Percentiles rank a stretch among this genome's conserved stretches.
Evolutionary conservation across 75 land plant species (phyloP).

Genomic region (Adiantum capillusveneris): DNA sequence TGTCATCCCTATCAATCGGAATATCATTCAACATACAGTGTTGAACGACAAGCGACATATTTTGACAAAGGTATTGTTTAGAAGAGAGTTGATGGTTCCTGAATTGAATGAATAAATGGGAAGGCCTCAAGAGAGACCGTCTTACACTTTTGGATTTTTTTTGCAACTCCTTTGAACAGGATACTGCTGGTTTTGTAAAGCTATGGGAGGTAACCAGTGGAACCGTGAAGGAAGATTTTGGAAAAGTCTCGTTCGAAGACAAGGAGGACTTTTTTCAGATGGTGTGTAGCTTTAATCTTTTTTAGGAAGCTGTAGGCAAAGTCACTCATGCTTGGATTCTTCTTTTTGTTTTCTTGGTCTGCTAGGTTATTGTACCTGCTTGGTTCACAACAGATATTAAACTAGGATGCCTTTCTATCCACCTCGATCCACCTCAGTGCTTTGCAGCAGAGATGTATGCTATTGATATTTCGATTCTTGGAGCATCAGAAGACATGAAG

Average conservation of each 20-base stretch:
- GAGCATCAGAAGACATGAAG: slow-evolving; percentile 86
- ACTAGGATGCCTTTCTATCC: slow-evolving; percentile 82
- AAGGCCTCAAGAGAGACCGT: too few relatives aligned
- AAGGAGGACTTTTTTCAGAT: slow-evolving; percentile 91
- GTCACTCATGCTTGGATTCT: too few relatives aligned
- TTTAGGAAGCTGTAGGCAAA: too few relatives aligned
- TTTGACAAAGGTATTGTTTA: slow-evolving; percentile 92
- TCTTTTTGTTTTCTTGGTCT: too few relatives aligned
- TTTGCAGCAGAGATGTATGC: slow-evolving; percentile 98
- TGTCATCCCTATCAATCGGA: slow-evolving; percentile 67
- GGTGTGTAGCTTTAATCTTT: slow-evolving; percentile 26
- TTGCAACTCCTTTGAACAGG: slow-evolving; percentile 46
- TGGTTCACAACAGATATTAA: slow-evolving; percentile 92
- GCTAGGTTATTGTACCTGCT: slow-evolving; percentile 89
- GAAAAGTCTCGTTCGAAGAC: slow-evolving; percentile 82
- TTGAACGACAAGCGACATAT: slow-evolving; percentile 91
- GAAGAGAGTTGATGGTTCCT: too few relatives aligned
- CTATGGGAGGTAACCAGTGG: slow-evolving; percentile 87
- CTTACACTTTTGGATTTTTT: too few relatives aligned
- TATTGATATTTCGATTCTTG: slow-evolving; percentile 62
- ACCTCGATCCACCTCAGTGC: slow-evolving; percentile 94
- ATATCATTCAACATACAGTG: slow-evolving; percentile 76
- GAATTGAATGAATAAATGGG: too few relatives aligned
- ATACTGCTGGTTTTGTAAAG: slow-evolving; percentile 74
- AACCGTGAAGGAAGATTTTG: slow-evolving; percentile 62